Evolutionary conservation across 2,329 filamentous ascomycete genomes (phyloP), one percentile per base, ranked within the genome.

Genomic region (Cordyceps tenuipes): DNA sequence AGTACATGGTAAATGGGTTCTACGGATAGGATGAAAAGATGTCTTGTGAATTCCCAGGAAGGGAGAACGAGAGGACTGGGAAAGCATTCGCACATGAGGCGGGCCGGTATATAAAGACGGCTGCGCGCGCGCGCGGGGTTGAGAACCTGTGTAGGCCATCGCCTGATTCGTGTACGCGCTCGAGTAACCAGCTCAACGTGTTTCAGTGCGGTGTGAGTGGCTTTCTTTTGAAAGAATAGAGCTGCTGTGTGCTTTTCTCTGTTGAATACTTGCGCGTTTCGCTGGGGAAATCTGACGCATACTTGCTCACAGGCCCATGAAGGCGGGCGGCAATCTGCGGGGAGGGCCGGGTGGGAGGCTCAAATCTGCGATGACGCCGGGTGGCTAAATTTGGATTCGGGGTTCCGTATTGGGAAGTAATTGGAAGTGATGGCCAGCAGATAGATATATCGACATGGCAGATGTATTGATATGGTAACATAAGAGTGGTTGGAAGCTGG

Each of bases 211-310:
- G 46, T 7, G 19, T 19, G 3, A 19, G n/a, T 17, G 29, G 7
- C 5, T 29, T 19, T 10, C 43, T 19, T 10, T 49, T 2, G 10
- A n/a, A 13, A 31, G 29, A 5, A 29, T 39, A 44, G 39, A 9
- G 6, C 13, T 12, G 13, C 3, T 48, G 53, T 36, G 34, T 29
- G 10, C 36, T 4, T 43, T 15, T 46, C 31, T 19, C 7, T 29
- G 29, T 29, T 8, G 1, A 41, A 49, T 57, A 49, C 54, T 57
- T 57, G 54, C 54, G 54, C 54, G 54, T 57, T 48, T 57, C 54
- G 54, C 54, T n/a, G 23, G 47, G 9, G 39, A 7, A 43, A 49
- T 48, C 34, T 34, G n/a, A 57, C 54, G 54, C 54, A 57, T 57
- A 57, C 54, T 57, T 57, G 54, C 54, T 57, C 54, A 57, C 43